Base-by-base conservation (phyloP, 345 rosid species). In the Anacardium occidentale region DNA sequence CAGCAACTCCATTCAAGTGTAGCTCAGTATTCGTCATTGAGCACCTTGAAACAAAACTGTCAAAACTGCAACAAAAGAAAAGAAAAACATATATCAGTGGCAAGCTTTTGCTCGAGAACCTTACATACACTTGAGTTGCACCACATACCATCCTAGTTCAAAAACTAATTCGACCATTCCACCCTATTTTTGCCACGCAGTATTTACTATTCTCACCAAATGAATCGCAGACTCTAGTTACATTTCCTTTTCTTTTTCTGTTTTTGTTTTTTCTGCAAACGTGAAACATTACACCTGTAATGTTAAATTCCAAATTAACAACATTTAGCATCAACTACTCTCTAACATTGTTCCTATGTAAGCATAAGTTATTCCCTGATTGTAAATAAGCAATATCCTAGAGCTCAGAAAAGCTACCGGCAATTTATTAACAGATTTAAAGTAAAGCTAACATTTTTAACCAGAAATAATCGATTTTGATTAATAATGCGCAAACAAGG, bases 1-100 rank as follows among this genome's bases (percentile, higher is more conserved):
- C 71, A 56, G 83, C 80, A 54, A 90, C 79, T 62, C 77, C 80
- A 62, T 82, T 79, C 56, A 79, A 81, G 18, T 79, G 80, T 64
- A 86, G 75, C 56, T 90, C 92, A 0, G 92, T 77, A 74, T 92
- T 87, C 55, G 83, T 76, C 56, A 88, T 83, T 34, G 87, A 86
- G 77, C 95, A 84, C 80, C 92, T 85, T 40, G 86, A 79, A 60
- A 70, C 76, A 69, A 89, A 82, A 25, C 79, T 85, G 77, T 81
- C 75, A 76, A 85, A 80, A 77, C 93, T 85, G 75, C 40, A 76
- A 50, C 53, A 15, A 78, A 1, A 12, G 72, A 58, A 76, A 21
- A 26, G 32, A 64, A 76, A n/a, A 25, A 37, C 1, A 37, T 7
- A 37, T 37, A 34, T 68, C 29, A 53, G 50, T 8, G 0, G 21